Base-by-base conservation (phyloP, 2,329 filamentous ascomycete species). In the Colletotrichum paranaense region DNA sequence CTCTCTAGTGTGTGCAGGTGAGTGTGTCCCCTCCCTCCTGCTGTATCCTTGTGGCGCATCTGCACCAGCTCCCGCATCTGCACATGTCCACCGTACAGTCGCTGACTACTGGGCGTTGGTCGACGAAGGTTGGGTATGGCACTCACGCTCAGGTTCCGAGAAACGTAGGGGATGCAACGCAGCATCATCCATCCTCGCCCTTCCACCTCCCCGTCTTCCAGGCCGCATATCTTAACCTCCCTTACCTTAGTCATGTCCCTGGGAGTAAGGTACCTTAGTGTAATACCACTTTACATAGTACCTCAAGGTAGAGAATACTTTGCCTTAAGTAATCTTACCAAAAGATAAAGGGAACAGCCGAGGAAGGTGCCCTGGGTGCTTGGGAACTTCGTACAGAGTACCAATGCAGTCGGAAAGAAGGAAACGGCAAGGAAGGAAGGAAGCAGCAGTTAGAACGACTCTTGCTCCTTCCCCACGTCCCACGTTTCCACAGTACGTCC, bases 31-130 rank as follows among this genome's bases (percentile, higher is more conserved):
- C 35, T 38, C 55, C 55, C 42, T 49, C 42, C 49, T 72, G 22
- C 57, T 57, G 28, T 56, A 67, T 38, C 30, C 58, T 8, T 35
- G 62, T 30, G 32, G 35, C 24, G 59, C 59, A 65, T 9, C 60
- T 59, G 55, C 55, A 63, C 49, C 53, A 7, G 19, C 52, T 22
- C 38, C 67, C 59, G 55, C 55, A 63, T 16, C 59, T 35, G 59
- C 59, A 56, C 52, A 46, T 46, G 32, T 24, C 49, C 35, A 42
- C 32, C 59, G 24, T 35, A 52, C 42, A 46, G 42, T 49, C 42
- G 42, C 19, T 49, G 6, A 11, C 42, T n/a, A 3, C 19, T 49
- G 42, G 42, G 16, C 19, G 19, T n/a, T 49, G 19, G 42, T n/a
- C 16, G 38, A 42, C 38, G 38, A 16, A 42, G 38, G 9, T 42